Base-by-base conservation (phyloP, 2,329 filamentous ascomycete species). In the Epichloe elymi region DNA sequence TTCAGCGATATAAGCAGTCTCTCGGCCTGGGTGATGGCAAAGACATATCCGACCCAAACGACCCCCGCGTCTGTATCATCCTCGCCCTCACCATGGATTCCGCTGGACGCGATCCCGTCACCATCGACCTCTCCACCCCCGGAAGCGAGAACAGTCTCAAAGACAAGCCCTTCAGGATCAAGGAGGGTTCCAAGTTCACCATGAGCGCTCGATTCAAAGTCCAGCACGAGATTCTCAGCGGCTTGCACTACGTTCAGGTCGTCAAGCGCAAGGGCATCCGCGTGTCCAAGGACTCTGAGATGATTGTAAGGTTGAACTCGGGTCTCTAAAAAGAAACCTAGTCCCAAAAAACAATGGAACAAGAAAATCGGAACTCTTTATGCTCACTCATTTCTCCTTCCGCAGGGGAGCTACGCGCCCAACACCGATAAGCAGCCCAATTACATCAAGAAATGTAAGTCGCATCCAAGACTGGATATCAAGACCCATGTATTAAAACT, bases 1-100 rank as follows among this genome's bases (percentile, higher is more conserved):
- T 98, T 62, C 87, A 94, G 72, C 86, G 91, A 63, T 98, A 95
- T 86, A 98, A 98, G 76, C 81, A 91, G 64, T 97, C 91, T 12
- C 85, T 98, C 55, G 93, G 93, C 60, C 82, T 97, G 54, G 81
- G 83, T 57, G 82, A 81, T 60, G 85, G 85, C 64, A 80, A 76
- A 46, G 78, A 84, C 60, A 78, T 88, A 54, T 85, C 82, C 51
- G 81, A 90, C 66, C 80, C 85, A 61, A 87, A 76, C 65, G 91
- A 97, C 65, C 82, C 86, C 46, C 86, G 91, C 60, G 88, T 87
- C 66, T 95, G 89, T 73, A 90, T 96, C 72, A 96, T 97, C 72
- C 80, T 88, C 61, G 86, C 88, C 51, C 85, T 98, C 51, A 85
- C 88, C 54, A 85, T 98, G 71, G 86, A 95, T 66, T 82, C 89